A percentile compares a stretch with the other conserved stretches of the same genome.
Conservation (phyloP, 2,329 filamentous ascomycete species). For the Fusarium sp. region DNA sequence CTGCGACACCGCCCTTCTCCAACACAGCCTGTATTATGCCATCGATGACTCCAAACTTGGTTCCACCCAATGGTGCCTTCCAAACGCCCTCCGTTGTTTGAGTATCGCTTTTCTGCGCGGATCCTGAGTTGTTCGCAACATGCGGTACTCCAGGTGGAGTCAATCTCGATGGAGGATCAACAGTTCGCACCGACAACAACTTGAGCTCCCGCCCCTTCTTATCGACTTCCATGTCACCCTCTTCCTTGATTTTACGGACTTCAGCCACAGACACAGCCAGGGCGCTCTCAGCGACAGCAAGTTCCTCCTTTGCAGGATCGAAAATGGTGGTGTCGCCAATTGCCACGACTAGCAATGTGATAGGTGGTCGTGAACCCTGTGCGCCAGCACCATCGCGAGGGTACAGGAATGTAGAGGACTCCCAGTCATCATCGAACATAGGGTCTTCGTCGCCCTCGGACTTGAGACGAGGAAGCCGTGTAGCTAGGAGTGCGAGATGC, state of each 20-base stretch:
- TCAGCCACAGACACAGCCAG: conserved; percentile 84
- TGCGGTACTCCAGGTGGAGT: conserved; percentile 78
- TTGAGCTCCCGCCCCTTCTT: conserved; percentile 60
- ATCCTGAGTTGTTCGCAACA: conserved; percentile 63
- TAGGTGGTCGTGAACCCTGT: conserved; percentile 71
- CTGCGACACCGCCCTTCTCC: conserved; percentile 80
- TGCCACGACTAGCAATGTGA: conserved; percentile 90
- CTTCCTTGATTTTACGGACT: conserved; percentile 39
- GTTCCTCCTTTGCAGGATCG: conserved; percentile 90
- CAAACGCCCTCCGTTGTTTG: conserved; percentile 79
- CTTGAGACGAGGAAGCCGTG: conserved; percentile 83
- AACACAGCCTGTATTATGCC: conserved; percentile 82
- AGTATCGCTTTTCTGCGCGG: conserved; percentile 57
- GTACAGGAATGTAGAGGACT: conserved; percentile 82
- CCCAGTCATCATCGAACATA: conserved; percentile 98
- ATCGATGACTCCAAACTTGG: conserved; percentile 78
- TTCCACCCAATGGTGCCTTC: conserved; percentile 85
- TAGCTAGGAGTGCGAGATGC: conserved; percentile 90
- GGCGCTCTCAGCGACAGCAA: conserved; percentile 90
- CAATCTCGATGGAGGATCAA: conserved; percentile 78
- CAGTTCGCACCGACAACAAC: conserved; percentile 75
- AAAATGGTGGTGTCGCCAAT: conserved; percentile 92
- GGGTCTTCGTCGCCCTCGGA: conserved; percentile 96
- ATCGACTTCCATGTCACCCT: conserved; percentile 56
- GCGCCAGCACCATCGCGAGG: conserved; percentile 57